Evolutionary conservation across 352 stramenopile species (phyloP).

Genomic region (Albugo candida): DNA sequence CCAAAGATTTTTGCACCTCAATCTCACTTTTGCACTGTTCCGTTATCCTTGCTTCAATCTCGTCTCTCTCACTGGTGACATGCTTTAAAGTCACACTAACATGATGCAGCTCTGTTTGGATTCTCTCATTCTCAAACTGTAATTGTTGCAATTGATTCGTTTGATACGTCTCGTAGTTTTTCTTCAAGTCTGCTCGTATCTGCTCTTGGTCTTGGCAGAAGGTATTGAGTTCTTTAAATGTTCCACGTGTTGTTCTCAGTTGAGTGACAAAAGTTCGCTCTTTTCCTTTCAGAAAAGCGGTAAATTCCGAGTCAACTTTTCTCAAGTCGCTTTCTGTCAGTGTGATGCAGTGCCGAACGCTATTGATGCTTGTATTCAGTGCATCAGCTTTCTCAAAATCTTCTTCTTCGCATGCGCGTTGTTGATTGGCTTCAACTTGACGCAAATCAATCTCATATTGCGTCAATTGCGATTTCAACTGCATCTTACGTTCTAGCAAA

Average conservation of each 20-base stretch:
- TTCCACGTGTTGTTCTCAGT: constrained; percentile 45
- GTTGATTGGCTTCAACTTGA: constrained; percentile 61
- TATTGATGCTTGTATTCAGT: constrained; percentile 64
- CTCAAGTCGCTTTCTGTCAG: constrained; percentile 58
- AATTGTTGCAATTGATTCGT: constrained; percentile 43
- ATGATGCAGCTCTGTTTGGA: constrained; percentile 34
- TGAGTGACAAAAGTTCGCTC: constrained; percentile 66
- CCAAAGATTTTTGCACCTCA: constrained; percentile 21
- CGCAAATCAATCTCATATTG: constrained; percentile 64
- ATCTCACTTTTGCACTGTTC: constrained; percentile 53
- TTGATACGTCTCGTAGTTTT: constrained; percentile 45
- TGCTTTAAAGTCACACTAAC: constrained; percentile 54
- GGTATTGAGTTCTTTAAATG: constrained; percentile 50
- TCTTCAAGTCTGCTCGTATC: constrained; percentile 22
- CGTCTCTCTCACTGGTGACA: constrained; percentile 37
- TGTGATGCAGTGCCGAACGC: constrained; percentile 58
- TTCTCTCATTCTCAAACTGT: constrained; percentile 50
- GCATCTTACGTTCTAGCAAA: constrained; percentile 40
- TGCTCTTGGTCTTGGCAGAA: constrained; percentile 51
- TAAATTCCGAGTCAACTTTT: constrained; percentile 53
- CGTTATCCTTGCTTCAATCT: constrained; percentile 64
- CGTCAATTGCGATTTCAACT: constrained; percentile 43
- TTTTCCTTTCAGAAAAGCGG: constrained; percentile 48
- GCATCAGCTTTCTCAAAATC: constrained; percentile 74
- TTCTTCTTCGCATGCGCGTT: constrained; percentile 57